A percentile compares a stretch with the other conserved stretches of the same genome.
Conservation (phyloP, 2,329 filamentous ascomycete species). For the Didymella exigua region DNA sequence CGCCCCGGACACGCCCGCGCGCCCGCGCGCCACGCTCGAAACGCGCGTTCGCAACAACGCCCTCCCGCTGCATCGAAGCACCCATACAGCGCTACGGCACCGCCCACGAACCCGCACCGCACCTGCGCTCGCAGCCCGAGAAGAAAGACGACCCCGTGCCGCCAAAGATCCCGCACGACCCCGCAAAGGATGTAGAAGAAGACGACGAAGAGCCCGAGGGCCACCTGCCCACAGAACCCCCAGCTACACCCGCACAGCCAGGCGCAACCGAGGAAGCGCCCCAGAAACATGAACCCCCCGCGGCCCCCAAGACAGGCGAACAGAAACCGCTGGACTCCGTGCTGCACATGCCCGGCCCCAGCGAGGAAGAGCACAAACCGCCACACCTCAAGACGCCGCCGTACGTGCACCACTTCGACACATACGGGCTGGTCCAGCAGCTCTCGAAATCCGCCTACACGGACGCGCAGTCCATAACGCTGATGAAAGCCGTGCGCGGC, state of each 20-base stretch:
- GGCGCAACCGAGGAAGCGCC: conserved; percentile 20
- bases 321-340: conserved; percentile 49
- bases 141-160: conserved; percentile 6
- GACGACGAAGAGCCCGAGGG: conserved; percentile 28
- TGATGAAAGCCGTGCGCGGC: conserved; percentile 89
- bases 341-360: conserved; percentile 49
- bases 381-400: conserved; percentile 75
- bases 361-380: conserved; percentile 54
- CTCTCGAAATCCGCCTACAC: conserved; percentile 75
- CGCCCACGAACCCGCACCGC: conserved; percentile 53
- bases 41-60: conserved; percentile 24
- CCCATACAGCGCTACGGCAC: conserved; percentile 54
- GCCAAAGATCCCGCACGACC: conserved; percentile 15
- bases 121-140: conserved; percentile 35
- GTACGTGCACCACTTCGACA: conserved; percentile 97
- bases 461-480: conserved; percentile 74
- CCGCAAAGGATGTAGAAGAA: conserved; percentile 29
- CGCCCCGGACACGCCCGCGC: conserved; percentile 29
- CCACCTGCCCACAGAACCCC: conserved; percentile 22
- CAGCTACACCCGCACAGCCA: conserved; percentile 20
- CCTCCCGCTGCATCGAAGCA: conserved; percentile 37
- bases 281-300: conserved; percentile 23
- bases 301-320: conserved; percentile 32
- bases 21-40: conserved; percentile 22
- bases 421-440: conserved; percentile 83